A percentile compares a stretch with the other conserved stretches of the same genome.
phyloP scores from a whole-genome alignment of 1,284 basidiomycete genomes.

The Waitea zeae region DNA sequence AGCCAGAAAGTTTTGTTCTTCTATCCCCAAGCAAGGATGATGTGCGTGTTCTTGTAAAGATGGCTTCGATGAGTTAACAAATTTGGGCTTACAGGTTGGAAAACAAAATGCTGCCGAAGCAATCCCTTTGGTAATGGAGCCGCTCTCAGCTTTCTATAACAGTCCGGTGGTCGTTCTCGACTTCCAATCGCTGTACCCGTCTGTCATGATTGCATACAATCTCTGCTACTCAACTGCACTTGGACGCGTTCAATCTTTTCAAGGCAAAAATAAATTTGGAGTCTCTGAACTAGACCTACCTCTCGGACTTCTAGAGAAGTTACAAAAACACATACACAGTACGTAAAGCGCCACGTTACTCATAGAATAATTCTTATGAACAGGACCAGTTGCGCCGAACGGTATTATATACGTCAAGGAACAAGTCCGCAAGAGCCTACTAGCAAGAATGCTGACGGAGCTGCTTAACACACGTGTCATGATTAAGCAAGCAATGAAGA shows the following conservation, averaged over 20 bases:
- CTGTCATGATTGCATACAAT: constrained; percentile 97
- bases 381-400: constrained; percentile 86
- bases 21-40: constrained; percentile 76
- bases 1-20: constrained; percentile 85
- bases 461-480: constrained; percentile 93
- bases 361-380: too few species aligned
- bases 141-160: constrained; percentile 82
- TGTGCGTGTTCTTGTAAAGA: constrained; percentile 24
- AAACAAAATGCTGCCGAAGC: constrained; percentile 93
- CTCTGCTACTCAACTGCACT: constrained; percentile 91
- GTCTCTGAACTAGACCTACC: constrained; percentile 62
- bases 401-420: constrained; percentile 89
- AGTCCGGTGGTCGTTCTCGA: constrained; percentile 87
- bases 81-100: constrained; percentile 47
- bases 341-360: too few species aligned
- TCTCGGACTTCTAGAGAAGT: constrained; percentile 45
- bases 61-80: constrained; percentile 2
- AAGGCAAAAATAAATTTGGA: constrained; percentile 81
- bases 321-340: constrained; percentile 68
- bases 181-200: constrained; percentile 93
- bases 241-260: constrained; percentile 74
- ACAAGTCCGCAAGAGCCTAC: constrained; percentile 67
- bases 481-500: constrained; percentile 93
- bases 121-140: constrained; percentile 90
- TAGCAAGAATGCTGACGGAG: constrained; percentile 87